Evolutionary conservation across 768 basidiomycete species (phyloP).

Genomic region (Russula vinacea): DNA sequence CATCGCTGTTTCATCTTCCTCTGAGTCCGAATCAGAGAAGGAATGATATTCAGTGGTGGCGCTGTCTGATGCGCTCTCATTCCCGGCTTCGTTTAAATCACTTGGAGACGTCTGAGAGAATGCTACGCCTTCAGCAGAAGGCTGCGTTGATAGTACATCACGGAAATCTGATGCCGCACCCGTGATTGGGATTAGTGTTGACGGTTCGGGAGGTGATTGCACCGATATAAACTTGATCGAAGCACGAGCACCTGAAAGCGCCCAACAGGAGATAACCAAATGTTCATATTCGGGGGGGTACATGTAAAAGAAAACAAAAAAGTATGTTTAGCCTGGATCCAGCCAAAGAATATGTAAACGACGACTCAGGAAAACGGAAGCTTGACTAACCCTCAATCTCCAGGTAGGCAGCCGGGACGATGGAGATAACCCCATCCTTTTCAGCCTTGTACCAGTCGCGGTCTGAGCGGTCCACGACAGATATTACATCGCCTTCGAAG

Average conservation of each 20-base stretch:
- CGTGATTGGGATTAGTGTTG: neutral
- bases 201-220: neutral
- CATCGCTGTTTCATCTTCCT: constrained; percentile 38
- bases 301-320: constrained; percentile 45
- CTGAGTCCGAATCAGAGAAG: constrained; percentile 29
- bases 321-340: constrained; percentile 77
- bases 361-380: constrained; percentile 53
- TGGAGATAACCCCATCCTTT: constrained; percentile 76
- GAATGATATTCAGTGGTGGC: constrained; percentile 18
- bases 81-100: constrained; percentile 28
- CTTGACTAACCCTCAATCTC: constrained; percentile 88
- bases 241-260: constrained; percentile 7
- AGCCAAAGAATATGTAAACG: constrained; percentile 50
- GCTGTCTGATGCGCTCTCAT: constrained; percentile 33
- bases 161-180: neutral
- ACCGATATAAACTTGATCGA: constrained; percentile 13
- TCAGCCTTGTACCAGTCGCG: constrained; percentile 97
- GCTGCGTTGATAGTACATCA: neutral
- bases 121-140: neutral
- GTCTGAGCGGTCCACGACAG: constrained; percentile 80
- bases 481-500: constrained; percentile 70
- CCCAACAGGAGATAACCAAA: constrained; percentile 21
- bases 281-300: constrained; percentile 30
- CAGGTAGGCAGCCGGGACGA: constrained; percentile 90
- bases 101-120: constrained; percentile 27